Conservation (phyloP, 257 asterid genomes). For the Przewalskia tangutica region DNA sequence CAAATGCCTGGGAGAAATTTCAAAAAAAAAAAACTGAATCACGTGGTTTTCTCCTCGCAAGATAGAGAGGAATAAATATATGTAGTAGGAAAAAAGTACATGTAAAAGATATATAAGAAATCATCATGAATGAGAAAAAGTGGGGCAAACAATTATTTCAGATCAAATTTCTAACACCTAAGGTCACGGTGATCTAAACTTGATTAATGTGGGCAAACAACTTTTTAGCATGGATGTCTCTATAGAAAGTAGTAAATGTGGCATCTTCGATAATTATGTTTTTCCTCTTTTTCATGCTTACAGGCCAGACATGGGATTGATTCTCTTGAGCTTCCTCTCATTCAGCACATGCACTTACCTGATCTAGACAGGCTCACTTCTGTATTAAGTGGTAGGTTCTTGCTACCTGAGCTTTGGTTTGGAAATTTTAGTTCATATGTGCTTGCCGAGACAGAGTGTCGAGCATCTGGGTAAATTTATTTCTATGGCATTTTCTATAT, state of each 20-base stretch:
- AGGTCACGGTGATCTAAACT: neutral
- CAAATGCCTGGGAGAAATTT: neutral
- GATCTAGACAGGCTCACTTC: conserved; percentile 47
- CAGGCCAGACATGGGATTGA: conserved; percentile 52
- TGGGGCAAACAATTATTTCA: neutral
- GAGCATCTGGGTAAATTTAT: neutral
- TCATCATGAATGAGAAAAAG: neutral
- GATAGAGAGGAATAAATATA: neutral
- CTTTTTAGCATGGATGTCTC: neutral
- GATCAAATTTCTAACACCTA: neutral
- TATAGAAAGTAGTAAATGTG: neutral
- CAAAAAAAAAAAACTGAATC: neutral
- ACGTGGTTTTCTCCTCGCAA: neutral
- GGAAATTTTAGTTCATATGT: neutral
- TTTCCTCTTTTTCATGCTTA: neutral
- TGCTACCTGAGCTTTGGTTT: neutral
- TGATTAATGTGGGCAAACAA: neutral
- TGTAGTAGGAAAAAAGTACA: neutral
- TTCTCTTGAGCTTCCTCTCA: conserved; percentile 78
- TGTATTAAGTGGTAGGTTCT: conserved; percentile 38
- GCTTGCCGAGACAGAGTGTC: neutral
- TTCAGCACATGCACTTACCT: conserved; percentile 57
- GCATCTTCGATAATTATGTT: neutral
- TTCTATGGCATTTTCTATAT: neutral
- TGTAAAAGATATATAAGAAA: neutral